Percentiles rank a stretch among this genome's conserved stretches.
phyloP scores from a whole-genome alignment of 306 rosid species.

The Castanea sativa region DNA sequence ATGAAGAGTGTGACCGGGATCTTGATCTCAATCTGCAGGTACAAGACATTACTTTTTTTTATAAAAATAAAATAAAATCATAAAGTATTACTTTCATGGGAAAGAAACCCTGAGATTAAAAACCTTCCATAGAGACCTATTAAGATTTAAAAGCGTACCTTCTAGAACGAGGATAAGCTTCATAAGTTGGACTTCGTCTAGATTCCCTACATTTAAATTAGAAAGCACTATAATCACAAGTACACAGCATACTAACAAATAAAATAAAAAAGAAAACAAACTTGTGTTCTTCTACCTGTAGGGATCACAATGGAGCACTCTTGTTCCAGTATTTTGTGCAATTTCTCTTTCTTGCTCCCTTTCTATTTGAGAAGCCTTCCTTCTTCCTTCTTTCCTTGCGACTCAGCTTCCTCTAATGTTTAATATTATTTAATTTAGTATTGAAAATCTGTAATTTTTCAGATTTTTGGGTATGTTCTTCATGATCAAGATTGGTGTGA shows the following conservation, averaged over 20 bases:
- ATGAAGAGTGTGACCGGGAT: conserved; percentile 81
- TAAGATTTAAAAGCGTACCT: conserved; percentile 40
- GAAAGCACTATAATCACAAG: conserved; percentile 14
- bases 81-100: not conserved
- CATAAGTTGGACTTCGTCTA: conserved; percentile 94
- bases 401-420: conserved; percentile 79
- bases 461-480: too few species aligned
- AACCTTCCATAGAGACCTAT: conserved; percentile 5
- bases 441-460: too few species aligned
- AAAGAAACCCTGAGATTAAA: conserved; percentile 10
- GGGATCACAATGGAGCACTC: conserved; percentile 88
- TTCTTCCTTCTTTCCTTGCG: conserved; percentile 71
- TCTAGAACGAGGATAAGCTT: conserved; percentile 92
- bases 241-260: conserved; percentile 3
- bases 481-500: too few species aligned
- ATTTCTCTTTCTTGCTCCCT: conserved; percentile 96
- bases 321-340: conserved; percentile 62
- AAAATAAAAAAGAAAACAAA: not conserved
- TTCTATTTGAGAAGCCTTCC: conserved; percentile 95
- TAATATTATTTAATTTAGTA: too few species aligned
- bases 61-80: not conserved
- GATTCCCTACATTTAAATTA: conserved; percentile 63
- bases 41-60: not conserved
- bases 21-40: conserved; percentile 67
- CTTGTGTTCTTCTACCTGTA: conserved; percentile 63